Conservation (phyloP, 2,329 filamentous ascomycete species). For the Zopfia rhizophila region DNA sequence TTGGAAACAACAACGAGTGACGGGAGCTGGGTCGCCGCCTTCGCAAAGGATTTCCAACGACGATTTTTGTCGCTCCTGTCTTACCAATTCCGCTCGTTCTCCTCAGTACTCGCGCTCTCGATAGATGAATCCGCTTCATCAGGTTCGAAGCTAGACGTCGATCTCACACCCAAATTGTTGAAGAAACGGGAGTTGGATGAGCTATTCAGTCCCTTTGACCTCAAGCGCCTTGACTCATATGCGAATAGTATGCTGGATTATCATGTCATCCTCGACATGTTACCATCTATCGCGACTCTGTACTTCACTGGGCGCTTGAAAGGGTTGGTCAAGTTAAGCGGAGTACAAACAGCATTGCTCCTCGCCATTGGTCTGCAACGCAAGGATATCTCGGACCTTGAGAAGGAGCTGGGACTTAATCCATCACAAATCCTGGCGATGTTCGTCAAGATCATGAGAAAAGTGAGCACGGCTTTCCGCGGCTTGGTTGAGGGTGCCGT, state of each 20-base stretch:
- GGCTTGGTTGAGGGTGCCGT: conserved; percentile 77
- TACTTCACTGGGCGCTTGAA: conserved; percentile 86
- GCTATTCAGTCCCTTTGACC: conserved; percentile 86
- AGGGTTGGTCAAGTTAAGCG: conserved; percentile 73
- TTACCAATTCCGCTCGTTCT: conserved; percentile 90
- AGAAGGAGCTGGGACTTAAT: conserved; percentile 79
- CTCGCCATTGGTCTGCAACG: conserved; percentile 89
- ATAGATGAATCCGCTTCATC: conserved; percentile 86
- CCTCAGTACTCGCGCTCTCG: conserved; percentile 79
- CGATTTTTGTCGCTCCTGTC: conserved; percentile 91
- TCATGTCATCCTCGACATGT: conserved; percentile 93
- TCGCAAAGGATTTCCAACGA: conserved; percentile 90
- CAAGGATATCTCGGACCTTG: conserved; percentile 83
- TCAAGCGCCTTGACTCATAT: conserved; percentile 94
- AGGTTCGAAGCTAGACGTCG: conserved; percentile 73
- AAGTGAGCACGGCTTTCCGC: conserved; percentile 83
- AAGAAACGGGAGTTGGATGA: conserved; percentile 80
- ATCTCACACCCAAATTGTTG: conserved; percentile 65
- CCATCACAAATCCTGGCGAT: conserved; percentile 88
- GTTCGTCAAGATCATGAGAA: conserved; percentile 96
- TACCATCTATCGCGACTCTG: conserved; percentile 81
- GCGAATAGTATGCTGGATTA: conserved; percentile 98
- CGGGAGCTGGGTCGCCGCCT: conserved; percentile 91
- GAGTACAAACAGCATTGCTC: conserved; percentile 87
- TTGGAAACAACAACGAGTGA: conserved; percentile 64